phyloP scores from a whole-genome alignment of 2,329 filamentous ascomycete species.

The Claviceps sp. region DNA sequence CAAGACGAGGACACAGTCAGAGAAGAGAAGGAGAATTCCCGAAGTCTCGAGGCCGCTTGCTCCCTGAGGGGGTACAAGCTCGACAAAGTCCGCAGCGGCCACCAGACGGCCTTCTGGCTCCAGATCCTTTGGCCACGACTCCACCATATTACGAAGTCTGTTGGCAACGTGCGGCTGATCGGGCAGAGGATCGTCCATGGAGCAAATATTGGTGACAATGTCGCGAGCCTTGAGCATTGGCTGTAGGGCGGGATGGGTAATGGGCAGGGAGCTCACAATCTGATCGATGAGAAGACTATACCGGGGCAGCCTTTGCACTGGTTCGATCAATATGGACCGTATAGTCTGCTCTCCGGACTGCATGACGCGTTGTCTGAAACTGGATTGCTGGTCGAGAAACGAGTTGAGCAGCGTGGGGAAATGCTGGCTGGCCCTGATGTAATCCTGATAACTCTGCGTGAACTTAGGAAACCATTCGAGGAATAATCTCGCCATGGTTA shows the following conservation, averaged over 20 bases:
- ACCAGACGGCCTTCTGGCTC: conserved; percentile 68
- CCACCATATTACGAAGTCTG: conserved; percentile 61
- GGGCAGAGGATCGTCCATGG: conserved; percentile 59
- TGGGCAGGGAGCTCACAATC: conserved; percentile 73
- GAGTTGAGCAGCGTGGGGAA: conserved; percentile 70
- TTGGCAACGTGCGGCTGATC: conserved; percentile 63
- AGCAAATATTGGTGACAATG: conserved; percentile 92
- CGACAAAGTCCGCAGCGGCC: conserved; percentile 65
- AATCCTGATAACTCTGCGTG: conserved; percentile 80
- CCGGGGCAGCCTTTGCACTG: conserved; percentile 82
- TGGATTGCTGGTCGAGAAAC: conserved; percentile 69
- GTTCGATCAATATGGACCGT: conserved; percentile 87
- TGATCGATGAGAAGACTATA: conserved; percentile 96
- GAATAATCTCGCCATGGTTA: conserved; percentile 66
- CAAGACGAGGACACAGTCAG: conserved; percentile 66
- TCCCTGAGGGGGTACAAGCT: conserved; percentile 53
- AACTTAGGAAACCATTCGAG: conserved; percentile 91
- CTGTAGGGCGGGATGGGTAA: conserved; percentile 73
- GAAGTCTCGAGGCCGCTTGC: conserved; percentile 31
- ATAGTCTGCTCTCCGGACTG: conserved; percentile 82
- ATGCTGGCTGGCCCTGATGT: conserved; percentile 79
- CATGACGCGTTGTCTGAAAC: conserved; percentile 66
- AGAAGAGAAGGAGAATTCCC: conserved; percentile 72
- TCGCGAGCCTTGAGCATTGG: conserved; percentile 79
- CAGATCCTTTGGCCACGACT: conserved; percentile 61